phyloP scores from a whole-genome alignment of 768 basidiomycete genomes.

The Russula lepida region DNA sequence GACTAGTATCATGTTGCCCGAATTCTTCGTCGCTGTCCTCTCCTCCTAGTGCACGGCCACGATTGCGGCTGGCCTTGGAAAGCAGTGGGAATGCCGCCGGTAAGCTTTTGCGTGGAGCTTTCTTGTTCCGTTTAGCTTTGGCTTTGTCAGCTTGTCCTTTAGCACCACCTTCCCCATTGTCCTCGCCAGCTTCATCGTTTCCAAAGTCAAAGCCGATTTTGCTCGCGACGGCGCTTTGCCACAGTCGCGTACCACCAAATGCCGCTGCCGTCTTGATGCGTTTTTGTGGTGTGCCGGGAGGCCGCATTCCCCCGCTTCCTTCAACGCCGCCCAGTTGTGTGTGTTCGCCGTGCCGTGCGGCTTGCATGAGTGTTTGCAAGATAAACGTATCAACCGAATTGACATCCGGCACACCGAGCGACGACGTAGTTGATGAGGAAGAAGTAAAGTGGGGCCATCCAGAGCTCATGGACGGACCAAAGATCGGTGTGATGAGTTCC shows the following conservation, averaged over 20 bases:
- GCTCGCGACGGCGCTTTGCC: conserved; percentile 72
- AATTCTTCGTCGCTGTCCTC: conserved; percentile 53
- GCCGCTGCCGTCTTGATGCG: conserved; percentile 52
- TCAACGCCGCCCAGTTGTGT: conserved; percentile 26
- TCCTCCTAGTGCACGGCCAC: conserved; percentile 22
- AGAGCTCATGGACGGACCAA: conserved; percentile 43
- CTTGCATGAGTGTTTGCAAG: conserved; percentile 53
- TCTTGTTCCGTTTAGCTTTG: conserved; percentile 32
- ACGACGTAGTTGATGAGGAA: conserved; percentile 37
- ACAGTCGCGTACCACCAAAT: conserved; percentile 43
- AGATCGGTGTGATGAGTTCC: conserved; percentile 61
- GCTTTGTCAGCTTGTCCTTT: conserved; percentile 35
- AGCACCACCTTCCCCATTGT: conserved; percentile 23
- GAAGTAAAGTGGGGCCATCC: conserved; percentile 55
- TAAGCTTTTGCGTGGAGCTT: conserved; percentile 59
- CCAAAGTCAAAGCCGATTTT: conserved; percentile 47
- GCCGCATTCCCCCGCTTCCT: conserved; percentile 40
- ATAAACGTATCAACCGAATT: conserved; percentile 58
- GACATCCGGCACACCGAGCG: conserved; percentile 24
- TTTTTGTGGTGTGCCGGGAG: conserved; percentile 81
- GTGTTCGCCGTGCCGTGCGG: conserved; percentile 36
- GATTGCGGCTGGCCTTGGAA: conserved; percentile 21
- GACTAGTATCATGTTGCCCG: conserved; percentile 44
- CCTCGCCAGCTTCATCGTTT: conserved; percentile 32
- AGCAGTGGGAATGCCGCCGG: conserved; percentile 59